Percentiles rank a stretch among this genome's conserved stretches.
Conservation (phyloP, 1,139 yeast genomes). For the Pichia norvegensis region DNA sequence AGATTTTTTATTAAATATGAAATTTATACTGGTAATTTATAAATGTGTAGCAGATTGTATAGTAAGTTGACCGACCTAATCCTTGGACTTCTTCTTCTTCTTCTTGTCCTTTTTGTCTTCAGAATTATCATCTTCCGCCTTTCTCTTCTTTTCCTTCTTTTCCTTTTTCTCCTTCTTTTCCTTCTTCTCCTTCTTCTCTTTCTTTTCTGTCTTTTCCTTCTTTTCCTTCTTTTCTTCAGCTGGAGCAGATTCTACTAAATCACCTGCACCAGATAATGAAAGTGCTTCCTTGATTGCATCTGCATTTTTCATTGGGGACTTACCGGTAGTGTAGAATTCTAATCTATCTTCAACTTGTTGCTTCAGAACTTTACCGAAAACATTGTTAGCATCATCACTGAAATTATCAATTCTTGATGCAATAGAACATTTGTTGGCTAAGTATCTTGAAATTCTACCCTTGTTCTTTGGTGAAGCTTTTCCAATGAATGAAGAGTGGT, state of each 20-base stretch:
- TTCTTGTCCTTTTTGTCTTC: conserved; percentile 41
- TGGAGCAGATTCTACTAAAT: conserved; percentile 42
- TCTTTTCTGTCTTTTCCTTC: conserved; percentile 43
- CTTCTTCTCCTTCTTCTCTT: conserved; percentile 42
- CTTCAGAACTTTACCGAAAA: conserved; percentile 85
- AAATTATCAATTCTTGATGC: conserved; percentile 98
- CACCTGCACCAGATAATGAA: conserved; percentile 48
- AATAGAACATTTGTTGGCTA: conserved; percentile 97
- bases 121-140: conserved; percentile 20
- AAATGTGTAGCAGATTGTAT: not conserved
- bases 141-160: conserved; percentile 33
- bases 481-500: conserved; percentile 95
- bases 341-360: conserved; percentile 97
- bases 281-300: conserved; percentile 92
- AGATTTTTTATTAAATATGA: not conserved
- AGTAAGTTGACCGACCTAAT: conserved; percentile 21
- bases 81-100: conserved; percentile 43
- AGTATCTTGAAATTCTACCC: conserved; percentile 97
- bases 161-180: conserved; percentile 42
- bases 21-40: conserved; percentile 8
- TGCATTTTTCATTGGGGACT: conserved; percentile 91
- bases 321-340: conserved; percentile 92
- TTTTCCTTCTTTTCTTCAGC: conserved; percentile 51
- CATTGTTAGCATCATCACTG: conserved; percentile 76
- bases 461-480: conserved; percentile 95